These are phyloP conservation scores for Puya raimondii DNA, from an alignment of 176 grass and related monocot species.

Conservation along the genomic window DNA sequence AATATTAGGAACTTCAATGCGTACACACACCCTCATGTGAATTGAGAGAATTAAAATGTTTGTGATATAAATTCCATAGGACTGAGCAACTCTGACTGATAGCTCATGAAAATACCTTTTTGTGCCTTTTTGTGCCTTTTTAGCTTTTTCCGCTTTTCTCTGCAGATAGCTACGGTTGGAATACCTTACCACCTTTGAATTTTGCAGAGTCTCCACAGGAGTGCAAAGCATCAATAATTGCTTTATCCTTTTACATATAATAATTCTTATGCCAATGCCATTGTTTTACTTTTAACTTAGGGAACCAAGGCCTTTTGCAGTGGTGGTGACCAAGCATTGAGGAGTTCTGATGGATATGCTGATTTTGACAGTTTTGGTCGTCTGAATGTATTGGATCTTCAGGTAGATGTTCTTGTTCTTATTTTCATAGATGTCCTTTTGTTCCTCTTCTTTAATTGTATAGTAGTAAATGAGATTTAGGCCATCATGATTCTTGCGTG, in stretches of 20 bases:
- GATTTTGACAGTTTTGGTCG: conserved; percentile 91
- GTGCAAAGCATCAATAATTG: neutral
- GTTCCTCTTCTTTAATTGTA: too few species aligned
- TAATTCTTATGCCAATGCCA: neutral
- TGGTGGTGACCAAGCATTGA: conserved; percentile 81
- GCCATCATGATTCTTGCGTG: neutral
- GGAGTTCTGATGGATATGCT: conserved; percentile 73
- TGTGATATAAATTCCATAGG: neutral
- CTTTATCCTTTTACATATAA: neutral
- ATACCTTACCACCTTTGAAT: too few species aligned
- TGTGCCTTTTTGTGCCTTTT: too few species aligned
- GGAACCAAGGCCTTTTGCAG: conserved; percentile 81
- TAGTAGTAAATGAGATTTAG: too few species aligned
- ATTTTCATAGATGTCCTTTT: neutral
- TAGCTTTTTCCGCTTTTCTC: too few species aligned
- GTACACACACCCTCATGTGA: neutral
- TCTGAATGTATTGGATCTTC: conserved; percentile 92
- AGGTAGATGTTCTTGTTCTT: conserved; percentile 31
- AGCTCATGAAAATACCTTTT: neutral
- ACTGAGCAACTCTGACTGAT: neutral
- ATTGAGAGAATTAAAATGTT: neutral
- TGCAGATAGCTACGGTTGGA: too few species aligned
- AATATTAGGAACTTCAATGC: neutral
- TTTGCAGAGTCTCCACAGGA: too few species aligned
- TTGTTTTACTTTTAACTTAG: conserved; percentile 14